Evolutionary conservation across 1,284 basidiomycete genomes (phyloP).

Genomic region (Ustilago nuda): DNA sequence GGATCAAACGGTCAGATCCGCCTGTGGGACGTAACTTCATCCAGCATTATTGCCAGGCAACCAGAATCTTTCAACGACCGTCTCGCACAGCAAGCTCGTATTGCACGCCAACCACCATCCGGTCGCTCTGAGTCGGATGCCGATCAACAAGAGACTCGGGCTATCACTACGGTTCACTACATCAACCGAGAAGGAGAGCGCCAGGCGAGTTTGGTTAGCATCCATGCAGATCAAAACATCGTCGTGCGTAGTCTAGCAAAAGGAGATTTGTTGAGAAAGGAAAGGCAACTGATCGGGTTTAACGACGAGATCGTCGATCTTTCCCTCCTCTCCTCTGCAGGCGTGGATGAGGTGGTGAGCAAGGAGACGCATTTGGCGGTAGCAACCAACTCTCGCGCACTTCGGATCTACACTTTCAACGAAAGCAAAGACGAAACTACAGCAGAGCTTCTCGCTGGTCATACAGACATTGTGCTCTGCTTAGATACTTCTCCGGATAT

Average conservation of each 20-base stretch:
- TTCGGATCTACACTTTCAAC: constrained; percentile 82
- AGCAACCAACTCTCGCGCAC: constrained; percentile 92
- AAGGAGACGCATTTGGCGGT: constrained; percentile 83
- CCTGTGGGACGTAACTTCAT: constrained; percentile 52
- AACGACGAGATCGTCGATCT: constrained; percentile 98
- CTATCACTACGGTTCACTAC: constrained; percentile 58
- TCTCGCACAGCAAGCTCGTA: constrained; percentile 14
- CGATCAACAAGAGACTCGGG: constrained; percentile 57
- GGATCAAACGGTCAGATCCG: constrained; percentile 58
- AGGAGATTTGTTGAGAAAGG: constrained; percentile 74
- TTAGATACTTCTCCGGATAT: constrained; percentile 80
- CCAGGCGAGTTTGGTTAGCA: constrained; percentile 74
- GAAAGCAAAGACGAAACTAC: constrained; percentile 42
- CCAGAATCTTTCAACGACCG: constrained; percentile 35
- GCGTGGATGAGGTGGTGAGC: not conserved
- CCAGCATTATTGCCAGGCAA: constrained; percentile 39
- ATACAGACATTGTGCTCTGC: constrained; percentile 90
- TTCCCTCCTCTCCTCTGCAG: constrained; percentile 44
- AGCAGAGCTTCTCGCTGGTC: constrained; percentile 70
- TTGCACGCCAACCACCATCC: constrained; percentile 6
- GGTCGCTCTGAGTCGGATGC: constrained; percentile 21
- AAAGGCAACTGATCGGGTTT: constrained; percentile 86
- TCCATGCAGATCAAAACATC: constrained; percentile 97
- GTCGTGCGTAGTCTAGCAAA: constrained; percentile 74
- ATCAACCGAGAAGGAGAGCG: constrained; percentile 2